A percentile compares a stretch with the other conserved stretches of the same genome.
Evolutionary conservation across 139 green algal species (phyloP).

Genomic region (Tetratostichococcus sp.): DNA sequence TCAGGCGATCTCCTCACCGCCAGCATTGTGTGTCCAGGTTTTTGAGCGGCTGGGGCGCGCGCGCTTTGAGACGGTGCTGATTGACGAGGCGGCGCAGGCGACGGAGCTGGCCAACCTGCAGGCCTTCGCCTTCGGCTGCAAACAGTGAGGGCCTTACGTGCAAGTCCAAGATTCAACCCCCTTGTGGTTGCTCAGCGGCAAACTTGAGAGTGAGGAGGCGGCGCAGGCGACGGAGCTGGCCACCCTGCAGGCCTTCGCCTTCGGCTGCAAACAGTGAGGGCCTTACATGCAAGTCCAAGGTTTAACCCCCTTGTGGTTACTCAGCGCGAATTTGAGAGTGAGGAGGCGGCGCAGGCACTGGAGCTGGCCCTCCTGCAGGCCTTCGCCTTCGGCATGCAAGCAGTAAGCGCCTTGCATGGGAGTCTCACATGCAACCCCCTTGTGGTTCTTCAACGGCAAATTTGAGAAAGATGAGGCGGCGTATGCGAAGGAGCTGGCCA

Average conservation of each 20-base stretch:
- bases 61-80: slow-evolving; percentile 60
- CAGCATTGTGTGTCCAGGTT: slow-evolving; percentile 2
- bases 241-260: slow-evolving; percentile 76
- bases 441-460: no score
- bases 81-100: slow-evolving; percentile 93
- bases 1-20: background rate
- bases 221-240: slow-evolving; percentile 83
- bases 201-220: slow-evolving; percentile 95
- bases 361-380: slow-evolving; percentile 83
- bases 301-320: no score
- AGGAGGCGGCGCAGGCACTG: slow-evolving; percentile 88
- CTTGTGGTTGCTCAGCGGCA: no score
- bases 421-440: no score
- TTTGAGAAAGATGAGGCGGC: slow-evolving; percentile 96
- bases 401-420: slow-evolving; percentile 27
- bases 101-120: slow-evolving; percentile 80
- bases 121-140: slow-evolving; percentile 69
- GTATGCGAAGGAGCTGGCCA: slow-evolving; percentile 78
- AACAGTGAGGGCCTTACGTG: slow-evolving; percentile 30
- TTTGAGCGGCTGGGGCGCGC: slow-evolving; percentile 24
- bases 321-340: no score
- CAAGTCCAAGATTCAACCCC: no score
- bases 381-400: slow-evolving; percentile 64
- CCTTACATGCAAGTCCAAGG: background rate
- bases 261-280: slow-evolving; percentile 53